Base-by-base conservation (phyloP, 768 basidiomycete genomes). In the Lactarius sanguifluus region DNA sequence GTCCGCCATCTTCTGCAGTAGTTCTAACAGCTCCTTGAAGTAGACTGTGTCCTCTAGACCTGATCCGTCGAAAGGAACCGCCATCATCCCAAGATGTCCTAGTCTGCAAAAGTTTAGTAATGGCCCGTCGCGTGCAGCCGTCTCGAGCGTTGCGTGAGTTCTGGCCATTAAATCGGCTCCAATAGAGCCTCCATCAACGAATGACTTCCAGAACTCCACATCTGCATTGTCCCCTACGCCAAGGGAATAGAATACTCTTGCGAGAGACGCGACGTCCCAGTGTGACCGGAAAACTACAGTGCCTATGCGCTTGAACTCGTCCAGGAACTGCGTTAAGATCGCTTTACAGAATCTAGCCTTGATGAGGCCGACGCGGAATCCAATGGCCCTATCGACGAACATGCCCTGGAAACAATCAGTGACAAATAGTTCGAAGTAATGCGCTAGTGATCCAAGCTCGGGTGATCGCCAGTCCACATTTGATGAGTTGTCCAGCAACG, bases 241-340 rank as follows among this genome's bases (percentile, higher is more conserved):
- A 8, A 45, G 43, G 8, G 34, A 38, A 12, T 16, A 57, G 43
- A 65, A 23, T n/a, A 65, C 18, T 32, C 55, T 56, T 16, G 55
- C 59, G 34, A 66, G 55, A 28, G 45, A 66, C 18, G 55, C 43
- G 25, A 61, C 15, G 36, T 66, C 65, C 65, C 60, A 61, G 25
- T 43, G 43, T 12, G 65, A 61, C 10, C n/a, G 59, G 45, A 61
- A 40, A 6, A 32, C 25, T 28, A 61, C 13, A 5, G 60, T 32
- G 15, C 56, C 56, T 18, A 57, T 28, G 6, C 25, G 34, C 0
- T 28, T 2, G 23, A 61, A 12, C 8, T 62, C 65, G 1, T 18
- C 8, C 2, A 16, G 9, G 4, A 62, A 58, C 55, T 52, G 61
- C 2, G 56, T 10, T 12, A 66, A 32, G 34, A 61, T 20, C 1